Base-by-base conservation (phyloP, 1,139 yeast genomes). In the Pichia sp. region DNA sequence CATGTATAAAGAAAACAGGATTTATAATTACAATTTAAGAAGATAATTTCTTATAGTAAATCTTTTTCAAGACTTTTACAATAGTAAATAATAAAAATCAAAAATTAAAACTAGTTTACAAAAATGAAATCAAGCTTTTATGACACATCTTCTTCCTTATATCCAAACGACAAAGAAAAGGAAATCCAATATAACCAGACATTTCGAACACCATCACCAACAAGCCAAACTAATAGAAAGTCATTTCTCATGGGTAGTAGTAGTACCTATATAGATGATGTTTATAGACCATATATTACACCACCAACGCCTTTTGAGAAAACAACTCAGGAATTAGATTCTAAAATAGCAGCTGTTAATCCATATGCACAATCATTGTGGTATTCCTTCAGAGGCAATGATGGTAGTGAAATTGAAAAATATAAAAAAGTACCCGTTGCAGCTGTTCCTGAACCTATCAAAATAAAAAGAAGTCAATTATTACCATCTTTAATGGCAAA, bases 351-450 rank as follows among this genome's bases (percentile, higher is more conserved):
- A 28, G 29, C 34, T 32, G 6, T 26, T 18, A 62, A 63, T 40
- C 66, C 66, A 1, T 63, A 63, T 48, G 55, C 65, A 1, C 57
- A 59, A 38, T 61, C 65, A 4, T 46, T 63, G 7, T 63, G 66
- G 66, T 57, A 52, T 40, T 47, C 57, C 3, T 51, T 58, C 3
- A 52, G 65, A 31, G 61, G 64, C 1, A 52, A 61, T 34, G 48
- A 54, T 35, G 63, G 63, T 3, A 55, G 54, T 27, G 65, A 62
- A 40, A 58, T 62, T 7, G 50, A 52, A 30, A 48, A 54, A 9
- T 56, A 61, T 11, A 58, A 56, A 37, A 49, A 47, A 9, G 31
- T 10, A 8, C 7, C 39, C 5, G 30, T 37, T 25, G 26, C 27
- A 7, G 6, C 25, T 39, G 42, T 25, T 18, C 29, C 36, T 11